These are phyloP conservation scores for Pseudocercospora crystallina DNA, from an alignment of 2,329 filamentous ascomycete species.

Conservation along the genomic window DNA sequence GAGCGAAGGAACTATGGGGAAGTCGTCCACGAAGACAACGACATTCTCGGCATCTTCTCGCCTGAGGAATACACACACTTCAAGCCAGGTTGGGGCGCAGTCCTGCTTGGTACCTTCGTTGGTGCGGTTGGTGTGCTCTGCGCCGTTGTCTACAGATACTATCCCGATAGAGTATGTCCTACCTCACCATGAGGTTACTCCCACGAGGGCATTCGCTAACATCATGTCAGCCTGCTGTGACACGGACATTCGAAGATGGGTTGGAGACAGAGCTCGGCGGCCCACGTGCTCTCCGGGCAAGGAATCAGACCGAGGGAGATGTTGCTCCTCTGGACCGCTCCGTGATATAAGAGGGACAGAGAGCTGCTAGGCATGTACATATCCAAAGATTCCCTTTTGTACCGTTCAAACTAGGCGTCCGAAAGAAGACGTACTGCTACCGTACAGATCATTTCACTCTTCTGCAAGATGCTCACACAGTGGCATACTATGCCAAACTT, in stretches of 20 bases:
- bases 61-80: conserved; percentile 86
- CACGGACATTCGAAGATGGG: conserved; percentile 48
- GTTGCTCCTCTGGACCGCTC: conserved; percentile 20
- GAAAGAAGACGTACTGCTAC: background rate
- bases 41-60: conserved; percentile 85
- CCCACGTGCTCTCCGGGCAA: conserved; percentile 37
- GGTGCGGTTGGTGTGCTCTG: conserved; percentile 42
- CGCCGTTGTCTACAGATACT: conserved; percentile 40
- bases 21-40: conserved; percentile 94
- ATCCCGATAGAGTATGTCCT: conserved; percentile 45
- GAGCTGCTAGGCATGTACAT: conserved; percentile 13
- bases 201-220: too few relatives aligned
- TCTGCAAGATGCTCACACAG: background rate
- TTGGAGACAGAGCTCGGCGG: conserved; percentile 52
- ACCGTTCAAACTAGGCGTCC: background rate
- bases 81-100: conserved; percentile 68
- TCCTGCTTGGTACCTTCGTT: conserved; percentile 52
- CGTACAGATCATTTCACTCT: background rate
- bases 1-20: conserved; percentile 97
- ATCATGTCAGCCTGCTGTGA: conserved; percentile 36
- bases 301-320: conserved; percentile 25
- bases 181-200: too few relatives aligned
- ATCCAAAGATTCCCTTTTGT: conserved; percentile 9
- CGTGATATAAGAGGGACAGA: conserved; percentile 7
- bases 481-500: background rate